Evolutionary conservation across 2,329 filamentous ascomycete genomes (phyloP).

Genomic region (Pestalotiopsis sp.): DNA sequence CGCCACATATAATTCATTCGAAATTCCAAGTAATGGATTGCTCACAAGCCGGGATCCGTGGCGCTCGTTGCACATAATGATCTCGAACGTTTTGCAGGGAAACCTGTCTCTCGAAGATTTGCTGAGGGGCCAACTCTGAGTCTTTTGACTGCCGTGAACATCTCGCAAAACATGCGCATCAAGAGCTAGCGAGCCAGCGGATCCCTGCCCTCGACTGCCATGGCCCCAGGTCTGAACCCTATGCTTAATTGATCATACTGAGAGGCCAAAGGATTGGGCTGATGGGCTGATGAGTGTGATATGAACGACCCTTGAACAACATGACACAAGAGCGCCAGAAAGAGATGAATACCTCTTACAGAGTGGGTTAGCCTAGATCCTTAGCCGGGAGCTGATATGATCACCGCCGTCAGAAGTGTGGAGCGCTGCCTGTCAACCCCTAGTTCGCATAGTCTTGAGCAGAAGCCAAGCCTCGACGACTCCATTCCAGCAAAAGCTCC

Average conservation of each 20-base stretch:
- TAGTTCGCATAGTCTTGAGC: constrained; percentile 5
- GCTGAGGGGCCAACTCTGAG: background rate
- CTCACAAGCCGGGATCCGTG: background rate
- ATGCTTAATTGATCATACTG: background rate
- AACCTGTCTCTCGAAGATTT: background rate
- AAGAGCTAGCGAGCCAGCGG: background rate
- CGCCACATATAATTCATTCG: background rate
- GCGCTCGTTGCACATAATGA: background rate
- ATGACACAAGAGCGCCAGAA: background rate
- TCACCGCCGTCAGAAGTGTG: constrained; percentile 1
- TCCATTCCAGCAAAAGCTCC: background rate
- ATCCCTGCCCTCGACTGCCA: background rate
- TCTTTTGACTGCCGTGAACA: background rate
- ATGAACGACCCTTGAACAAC: background rate
- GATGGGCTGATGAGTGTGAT: background rate
- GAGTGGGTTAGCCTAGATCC: background rate
- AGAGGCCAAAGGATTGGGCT: background rate
- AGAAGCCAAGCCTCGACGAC: constrained; percentile 3
- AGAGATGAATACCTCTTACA: background rate
- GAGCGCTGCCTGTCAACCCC: constrained; percentile 7
- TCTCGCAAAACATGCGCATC: background rate
- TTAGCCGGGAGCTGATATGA: background rate
- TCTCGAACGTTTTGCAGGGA: background rate
- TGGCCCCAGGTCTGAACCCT: background rate
- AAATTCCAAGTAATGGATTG: background rate